phyloP scores from a whole-genome alignment of 75 land plant species.

The Sequoia sempervirens region DNA sequence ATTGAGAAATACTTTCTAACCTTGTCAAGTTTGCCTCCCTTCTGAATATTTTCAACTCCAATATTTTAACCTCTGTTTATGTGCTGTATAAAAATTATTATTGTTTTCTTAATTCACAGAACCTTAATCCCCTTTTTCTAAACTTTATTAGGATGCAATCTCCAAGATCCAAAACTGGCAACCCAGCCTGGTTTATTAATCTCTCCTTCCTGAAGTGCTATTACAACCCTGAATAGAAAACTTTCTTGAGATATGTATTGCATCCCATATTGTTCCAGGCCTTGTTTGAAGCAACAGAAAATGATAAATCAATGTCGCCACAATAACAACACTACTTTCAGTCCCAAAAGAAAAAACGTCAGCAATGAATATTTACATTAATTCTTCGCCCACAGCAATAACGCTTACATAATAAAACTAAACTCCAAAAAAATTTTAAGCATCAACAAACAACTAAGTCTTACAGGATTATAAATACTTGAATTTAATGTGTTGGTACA shows the following conservation, averaged over 20 bases:
- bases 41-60: constrained; percentile 17
- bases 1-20: constrained; percentile 86
- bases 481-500: no score
- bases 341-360: not conserved
- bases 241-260: no score
- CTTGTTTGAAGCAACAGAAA: no score
- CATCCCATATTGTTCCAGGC: no score
- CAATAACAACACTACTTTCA: not conserved
- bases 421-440: not conserved
- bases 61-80: not conserved
- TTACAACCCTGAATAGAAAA: no score
- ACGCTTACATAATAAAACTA: not conserved
- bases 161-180: not conserved
- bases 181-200: no score
- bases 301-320: no score
- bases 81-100: no score
- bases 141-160: not conserved
- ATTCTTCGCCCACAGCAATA: not conserved
- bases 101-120: not conserved
- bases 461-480: no score
- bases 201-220: no score
- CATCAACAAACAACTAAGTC: no score
- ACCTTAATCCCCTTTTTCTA: not conserved
- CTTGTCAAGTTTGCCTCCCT: constrained; percentile 61
- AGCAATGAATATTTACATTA: no score